Percentiles rank a stretch among this genome's conserved stretches.
Conservation (phyloP, 352 stramenopile genomes). For the Phytophthora capsici region DNA sequence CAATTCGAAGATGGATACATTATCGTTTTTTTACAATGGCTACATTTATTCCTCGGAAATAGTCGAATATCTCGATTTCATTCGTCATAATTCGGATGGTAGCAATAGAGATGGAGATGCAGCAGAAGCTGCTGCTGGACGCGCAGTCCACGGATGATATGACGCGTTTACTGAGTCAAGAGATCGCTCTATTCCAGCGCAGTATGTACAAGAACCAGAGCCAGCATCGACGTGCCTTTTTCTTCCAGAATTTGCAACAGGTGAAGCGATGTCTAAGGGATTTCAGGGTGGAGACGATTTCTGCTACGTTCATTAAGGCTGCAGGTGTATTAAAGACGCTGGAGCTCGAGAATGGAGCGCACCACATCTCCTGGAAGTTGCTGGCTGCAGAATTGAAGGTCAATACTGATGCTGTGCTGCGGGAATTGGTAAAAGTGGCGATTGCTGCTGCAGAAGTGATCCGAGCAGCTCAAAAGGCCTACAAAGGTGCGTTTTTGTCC, state of each 20-base stretch:
- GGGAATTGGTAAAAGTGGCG: constrained; percentile 46
- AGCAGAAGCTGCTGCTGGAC: constrained; percentile 48
- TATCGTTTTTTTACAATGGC: background rate
- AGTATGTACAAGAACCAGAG: constrained; percentile 91
- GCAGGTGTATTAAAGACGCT: constrained; percentile 54
- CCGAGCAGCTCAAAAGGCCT: constrained; percentile 72
- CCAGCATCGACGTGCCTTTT: constrained; percentile 83
- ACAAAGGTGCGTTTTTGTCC: constrained; percentile 49
- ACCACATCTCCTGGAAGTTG: constrained; percentile 83
- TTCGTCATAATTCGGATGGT: constrained; percentile 3
- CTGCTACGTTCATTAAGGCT: constrained; percentile 46
- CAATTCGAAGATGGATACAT: background rate
- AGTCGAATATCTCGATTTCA: constrained; percentile 8
- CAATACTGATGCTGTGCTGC: constrained; percentile 54
- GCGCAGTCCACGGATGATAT: constrained; percentile 43
- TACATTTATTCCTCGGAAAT: background rate
- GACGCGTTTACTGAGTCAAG: constrained; percentile 51
- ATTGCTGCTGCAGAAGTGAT: constrained; percentile 48
- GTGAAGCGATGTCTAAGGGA: constrained; percentile 74
- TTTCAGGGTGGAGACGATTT: constrained; percentile 48
- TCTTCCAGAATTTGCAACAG: constrained; percentile 83
- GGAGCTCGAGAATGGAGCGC: constrained; percentile 48
- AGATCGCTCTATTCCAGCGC: constrained; percentile 73
- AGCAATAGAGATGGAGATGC: constrained; percentile 31
- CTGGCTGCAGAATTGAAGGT: constrained; percentile 69